phyloP scores from a whole-genome alignment of 1,139 yeast species.

The Yamadazyma dushanensis region DNA sequence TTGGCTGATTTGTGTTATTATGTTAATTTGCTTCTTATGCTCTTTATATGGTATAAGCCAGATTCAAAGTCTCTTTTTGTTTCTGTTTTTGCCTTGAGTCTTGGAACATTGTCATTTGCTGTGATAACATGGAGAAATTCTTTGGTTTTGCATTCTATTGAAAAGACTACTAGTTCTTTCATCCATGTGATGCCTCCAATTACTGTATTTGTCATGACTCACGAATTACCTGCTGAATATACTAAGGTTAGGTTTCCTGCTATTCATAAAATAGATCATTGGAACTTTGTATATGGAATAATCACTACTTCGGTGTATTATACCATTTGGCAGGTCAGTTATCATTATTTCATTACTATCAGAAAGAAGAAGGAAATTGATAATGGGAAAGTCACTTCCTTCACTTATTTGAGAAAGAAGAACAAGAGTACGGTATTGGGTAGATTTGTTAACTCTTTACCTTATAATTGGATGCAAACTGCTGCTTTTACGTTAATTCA shows the following conservation, averaged over 20 bases:
- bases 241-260: slow-evolving; percentile 72
- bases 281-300: slow-evolving; percentile 75
- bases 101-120: slow-evolving; percentile 91
- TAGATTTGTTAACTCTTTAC: slow-evolving; percentile 76
- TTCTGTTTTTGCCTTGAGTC: slow-evolving; percentile 80
- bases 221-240: slow-evolving; percentile 63
- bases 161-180: slow-evolving; percentile 89
- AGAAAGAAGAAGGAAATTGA: slow-evolving; percentile 76
- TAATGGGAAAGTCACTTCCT: slow-evolving; percentile 85
- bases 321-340: slow-evolving; percentile 85
- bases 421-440: slow-evolving; percentile 69
- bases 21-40: slow-evolving; percentile 69
- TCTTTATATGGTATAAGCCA: slow-evolving; percentile 84
- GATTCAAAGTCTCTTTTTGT: slow-evolving; percentile 68
- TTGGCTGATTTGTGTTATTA: slow-evolving; percentile 93
- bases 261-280: slow-evolving; percentile 60
- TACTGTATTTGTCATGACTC: slow-evolving; percentile 84
- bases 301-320: slow-evolving; percentile 82
- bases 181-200: slow-evolving; percentile 92
- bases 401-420: slow-evolving; percentile 75
- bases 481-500: slow-evolving; percentile 84
- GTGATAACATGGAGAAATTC: slow-evolving; percentile 97
- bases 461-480: slow-evolving; percentile 80
- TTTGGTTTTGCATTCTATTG: slow-evolving; percentile 85
- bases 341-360: slow-evolving; percentile 90